Evolutionary conservation across 371 early-diverging fungal species (phyloP).

Genomic region (Haplosporangium sp.): DNA sequence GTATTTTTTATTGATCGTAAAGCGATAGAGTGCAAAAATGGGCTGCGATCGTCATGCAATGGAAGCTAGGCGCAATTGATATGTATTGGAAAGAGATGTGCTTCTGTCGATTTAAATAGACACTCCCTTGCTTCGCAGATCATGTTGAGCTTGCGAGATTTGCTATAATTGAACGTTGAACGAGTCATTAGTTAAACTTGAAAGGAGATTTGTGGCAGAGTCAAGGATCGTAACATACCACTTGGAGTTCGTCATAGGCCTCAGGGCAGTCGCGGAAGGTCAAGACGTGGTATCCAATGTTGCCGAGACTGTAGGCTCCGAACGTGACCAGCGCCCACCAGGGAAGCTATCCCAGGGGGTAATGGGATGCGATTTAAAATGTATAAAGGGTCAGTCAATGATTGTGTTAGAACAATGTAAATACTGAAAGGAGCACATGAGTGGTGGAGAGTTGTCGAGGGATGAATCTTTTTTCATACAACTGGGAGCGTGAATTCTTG

Average conservation of each 20-base stretch:
- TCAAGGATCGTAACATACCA: slow-evolving; percentile 59
- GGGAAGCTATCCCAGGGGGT: slow-evolving; percentile 69
- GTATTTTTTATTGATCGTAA: background rate
- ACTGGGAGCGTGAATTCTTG: slow-evolving; percentile 71
- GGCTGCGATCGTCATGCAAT: background rate
- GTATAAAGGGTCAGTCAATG: background rate
- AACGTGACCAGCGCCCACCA: slow-evolving; percentile 85
- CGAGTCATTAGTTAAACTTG: no score
- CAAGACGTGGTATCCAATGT: slow-evolving; percentile 85
- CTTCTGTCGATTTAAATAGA: slow-evolving; percentile 26
- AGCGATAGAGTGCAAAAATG: no score
- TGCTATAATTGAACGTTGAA: slow-evolving; percentile 56
- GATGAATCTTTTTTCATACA: slow-evolving; percentile 48
- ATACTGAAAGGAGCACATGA: background rate
- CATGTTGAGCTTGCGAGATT: slow-evolving; percentile 72
- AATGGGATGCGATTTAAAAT: background rate
- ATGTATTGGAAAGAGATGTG: background rate
- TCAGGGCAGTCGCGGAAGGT: slow-evolving; percentile 93
- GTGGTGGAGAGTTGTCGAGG: background rate
- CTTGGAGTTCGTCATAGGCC: slow-evolving; percentile 82
- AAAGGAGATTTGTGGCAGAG: background rate
- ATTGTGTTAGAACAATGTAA: no score
- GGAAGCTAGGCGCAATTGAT: slow-evolving; percentile 6
- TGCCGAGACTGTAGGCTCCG: slow-evolving; percentile 86
- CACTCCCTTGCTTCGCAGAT: slow-evolving; percentile 71